phyloP scores from a whole-genome alignment of 2,329 filamentous ascomycete species.

The Aureobasidium mangrovei region DNA sequence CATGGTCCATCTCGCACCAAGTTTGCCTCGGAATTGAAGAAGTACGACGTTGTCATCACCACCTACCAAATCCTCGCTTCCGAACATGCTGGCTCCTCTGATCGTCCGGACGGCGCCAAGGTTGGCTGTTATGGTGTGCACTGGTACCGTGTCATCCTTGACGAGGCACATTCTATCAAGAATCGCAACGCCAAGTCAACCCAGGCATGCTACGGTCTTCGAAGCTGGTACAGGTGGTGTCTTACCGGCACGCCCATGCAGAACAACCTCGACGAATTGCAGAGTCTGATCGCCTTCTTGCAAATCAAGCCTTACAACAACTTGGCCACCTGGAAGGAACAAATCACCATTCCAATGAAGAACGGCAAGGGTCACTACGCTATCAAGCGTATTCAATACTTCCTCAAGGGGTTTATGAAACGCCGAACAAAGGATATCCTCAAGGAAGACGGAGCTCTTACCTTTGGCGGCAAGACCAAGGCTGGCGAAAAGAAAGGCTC shows the following conservation, averaged over 20 bases:
- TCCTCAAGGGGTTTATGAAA: constrained; percentile 94
- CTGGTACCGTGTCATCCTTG: constrained; percentile 92
- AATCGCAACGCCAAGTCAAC: constrained; percentile 94
- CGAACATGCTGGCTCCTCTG: constrained; percentile 65
- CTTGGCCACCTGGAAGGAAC: constrained; percentile 76
- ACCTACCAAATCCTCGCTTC: constrained; percentile 95
- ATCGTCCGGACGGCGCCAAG: constrained; percentile 50
- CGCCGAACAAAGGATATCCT: constrained; percentile 96
- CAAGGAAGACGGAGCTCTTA: constrained; percentile 73
- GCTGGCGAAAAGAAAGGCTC: constrained; percentile 47
- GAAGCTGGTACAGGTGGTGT: constrained; percentile 89
- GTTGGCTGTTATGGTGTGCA: constrained; percentile 82
- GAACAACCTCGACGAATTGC: constrained; percentile 93
- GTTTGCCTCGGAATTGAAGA: constrained; percentile 62
- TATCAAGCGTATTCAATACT: constrained; percentile 73
- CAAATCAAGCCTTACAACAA: constrained; percentile 88
- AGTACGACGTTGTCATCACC: constrained; percentile 92
- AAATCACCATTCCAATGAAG: constrained; percentile 85
- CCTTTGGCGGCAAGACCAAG: constrained; percentile 60
- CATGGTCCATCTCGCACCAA: constrained; percentile 84
- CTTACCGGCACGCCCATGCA: constrained; percentile 95
- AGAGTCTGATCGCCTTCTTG: constrained; percentile 86
- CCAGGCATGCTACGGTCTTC: constrained; percentile 78
- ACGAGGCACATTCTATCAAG: constrained; percentile 97
- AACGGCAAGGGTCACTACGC: constrained; percentile 82